phyloP scores from a whole-genome alignment of 2,329 filamentous ascomycete species.

The Diaporthe nobilis region DNA sequence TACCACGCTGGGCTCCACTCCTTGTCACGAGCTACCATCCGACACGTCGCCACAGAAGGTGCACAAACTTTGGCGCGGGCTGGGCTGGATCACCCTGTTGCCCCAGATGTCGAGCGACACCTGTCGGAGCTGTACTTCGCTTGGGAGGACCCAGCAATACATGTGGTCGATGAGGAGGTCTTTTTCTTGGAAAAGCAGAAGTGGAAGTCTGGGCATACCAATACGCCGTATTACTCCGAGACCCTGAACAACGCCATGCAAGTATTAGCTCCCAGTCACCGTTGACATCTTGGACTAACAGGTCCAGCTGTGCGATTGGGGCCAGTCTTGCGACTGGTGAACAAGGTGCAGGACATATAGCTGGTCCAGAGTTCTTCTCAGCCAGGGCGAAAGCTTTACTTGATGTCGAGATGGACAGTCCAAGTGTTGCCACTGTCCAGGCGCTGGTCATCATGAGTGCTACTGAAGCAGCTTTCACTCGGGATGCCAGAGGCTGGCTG shows the following conservation, averaged over 20 bases:
- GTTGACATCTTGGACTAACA: rapidly evolving
- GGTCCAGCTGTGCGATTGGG: constrained; percentile 37
- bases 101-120: constrained; percentile 42
- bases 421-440: constrained; percentile 61
- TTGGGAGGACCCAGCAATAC: constrained; percentile 46
- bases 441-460: constrained; percentile 60
- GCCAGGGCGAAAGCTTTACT: constrained; percentile 59
- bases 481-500: constrained; percentile 57
- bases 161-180: constrained; percentile 46
- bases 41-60: constrained; percentile 5
- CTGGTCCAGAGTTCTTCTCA: constrained; percentile 54
- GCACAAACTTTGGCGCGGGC: not conserved
- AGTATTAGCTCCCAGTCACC: not conserved
- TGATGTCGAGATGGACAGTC: constrained; percentile 61
- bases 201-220: constrained; percentile 36
- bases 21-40: not conserved
- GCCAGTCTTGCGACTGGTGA: not conserved
- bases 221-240: constrained; percentile 48
- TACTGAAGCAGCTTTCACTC: constrained; percentile 59
- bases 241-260: constrained; percentile 49
- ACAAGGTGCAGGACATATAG: not conserved
- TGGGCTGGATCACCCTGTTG: constrained; percentile 14
- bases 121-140: constrained; percentile 46
- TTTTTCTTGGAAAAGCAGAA: constrained; percentile 46
- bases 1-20: constrained; percentile 1